Evolutionary conservation across 2,329 filamentous ascomycete species (phyloP).

Genomic region (Ceratocystis harringtonii): DNA sequence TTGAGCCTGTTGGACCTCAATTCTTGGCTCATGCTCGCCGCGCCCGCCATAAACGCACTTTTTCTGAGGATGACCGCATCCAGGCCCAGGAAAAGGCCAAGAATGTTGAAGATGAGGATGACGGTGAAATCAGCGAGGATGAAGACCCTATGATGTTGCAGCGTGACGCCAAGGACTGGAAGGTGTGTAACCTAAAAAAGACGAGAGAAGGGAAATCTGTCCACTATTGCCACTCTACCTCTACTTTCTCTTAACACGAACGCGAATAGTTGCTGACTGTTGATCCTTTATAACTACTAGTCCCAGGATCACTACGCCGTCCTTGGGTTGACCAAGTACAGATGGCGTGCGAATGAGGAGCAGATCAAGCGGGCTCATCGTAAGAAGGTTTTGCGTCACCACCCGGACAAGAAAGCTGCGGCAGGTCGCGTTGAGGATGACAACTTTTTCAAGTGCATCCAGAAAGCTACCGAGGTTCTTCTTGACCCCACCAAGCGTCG

Average conservation of each 20-base stretch:
- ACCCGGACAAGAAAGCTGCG: conserved; percentile 97
- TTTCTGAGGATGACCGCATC: conserved; percentile 95
- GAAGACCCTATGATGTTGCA: conserved; percentile 88
- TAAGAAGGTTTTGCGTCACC: conserved; percentile 98
- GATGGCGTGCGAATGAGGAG: conserved; percentile 83
- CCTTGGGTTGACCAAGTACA: conserved; percentile 81
- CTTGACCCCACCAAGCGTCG: conserved; percentile 82
- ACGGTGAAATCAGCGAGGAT: conserved; percentile 79
- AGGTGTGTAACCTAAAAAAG: conserved; percentile 43
- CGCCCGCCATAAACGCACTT: conserved; percentile 90
- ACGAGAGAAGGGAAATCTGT: not conserved
- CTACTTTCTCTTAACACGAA: not conserved
- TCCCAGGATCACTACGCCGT: conserved; percentile 96
- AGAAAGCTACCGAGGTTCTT: conserved; percentile 90
- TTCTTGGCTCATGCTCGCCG: conserved; percentile 95
- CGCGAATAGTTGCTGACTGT: not conserved
- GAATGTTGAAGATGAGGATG: conserved; percentile 85
- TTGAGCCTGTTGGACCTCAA: conserved; percentile 93
- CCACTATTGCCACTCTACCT: not conserved
- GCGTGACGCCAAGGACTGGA: conserved; percentile 97
- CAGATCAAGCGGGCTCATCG: conserved; percentile 98
- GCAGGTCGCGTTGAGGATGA: conserved; percentile 79
- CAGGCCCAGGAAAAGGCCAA: conserved; percentile 89
- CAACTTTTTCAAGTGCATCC: conserved; percentile 99
- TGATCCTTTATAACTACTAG: conserved; percentile 29